These are phyloP conservation scores for Colletotrichum filicis DNA, from an alignment of 2,329 filamentous ascomycete genomes.

Conservation along the genomic window DNA sequence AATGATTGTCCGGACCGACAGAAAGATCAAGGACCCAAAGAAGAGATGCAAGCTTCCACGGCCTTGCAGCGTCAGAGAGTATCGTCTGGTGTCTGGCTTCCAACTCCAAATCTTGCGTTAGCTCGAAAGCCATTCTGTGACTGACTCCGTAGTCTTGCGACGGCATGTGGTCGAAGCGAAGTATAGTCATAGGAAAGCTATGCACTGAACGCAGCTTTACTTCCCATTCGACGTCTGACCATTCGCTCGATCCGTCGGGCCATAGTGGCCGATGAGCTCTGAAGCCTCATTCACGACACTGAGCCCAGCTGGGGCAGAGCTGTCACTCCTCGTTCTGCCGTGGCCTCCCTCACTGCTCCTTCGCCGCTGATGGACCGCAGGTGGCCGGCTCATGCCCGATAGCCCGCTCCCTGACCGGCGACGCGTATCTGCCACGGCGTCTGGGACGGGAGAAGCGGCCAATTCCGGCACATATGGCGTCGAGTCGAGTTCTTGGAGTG, in stretches of 20 bases:
- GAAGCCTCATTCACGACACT: constrained; percentile 56
- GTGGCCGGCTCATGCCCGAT: constrained; percentile 37
- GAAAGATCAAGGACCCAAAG: neutral
- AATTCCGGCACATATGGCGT: constrained; percentile 49
- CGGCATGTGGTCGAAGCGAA: neutral
- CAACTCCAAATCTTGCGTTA: neutral
- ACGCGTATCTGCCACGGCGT: constrained; percentile 36
- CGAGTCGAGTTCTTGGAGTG: constrained; percentile 52
- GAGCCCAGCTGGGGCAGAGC: constrained; percentile 38
- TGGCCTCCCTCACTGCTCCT: constrained; percentile 40
- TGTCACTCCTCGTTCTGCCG: constrained; percentile 39
- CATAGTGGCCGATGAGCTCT: constrained; percentile 56
- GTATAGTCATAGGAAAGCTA: neutral
- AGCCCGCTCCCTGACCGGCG: constrained; percentile 43
- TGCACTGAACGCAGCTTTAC: neutral
- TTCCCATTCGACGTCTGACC: constrained; percentile 53
- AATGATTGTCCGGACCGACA: neutral
- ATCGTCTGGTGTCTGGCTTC: neutral
- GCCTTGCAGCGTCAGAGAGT: neutral
- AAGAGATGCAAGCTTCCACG: too few relatives aligned
- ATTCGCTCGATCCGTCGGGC: constrained; percentile 49
- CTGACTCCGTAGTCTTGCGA: neutral
- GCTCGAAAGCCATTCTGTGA: neutral
- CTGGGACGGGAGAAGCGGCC: constrained; percentile 44
- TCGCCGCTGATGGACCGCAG: constrained; percentile 40